These are phyloP conservation scores for Acephala macrosclerotiorum DNA, from an alignment of 2,329 filamentous ascomycete genomes.

Conservation along the genomic window DNA sequence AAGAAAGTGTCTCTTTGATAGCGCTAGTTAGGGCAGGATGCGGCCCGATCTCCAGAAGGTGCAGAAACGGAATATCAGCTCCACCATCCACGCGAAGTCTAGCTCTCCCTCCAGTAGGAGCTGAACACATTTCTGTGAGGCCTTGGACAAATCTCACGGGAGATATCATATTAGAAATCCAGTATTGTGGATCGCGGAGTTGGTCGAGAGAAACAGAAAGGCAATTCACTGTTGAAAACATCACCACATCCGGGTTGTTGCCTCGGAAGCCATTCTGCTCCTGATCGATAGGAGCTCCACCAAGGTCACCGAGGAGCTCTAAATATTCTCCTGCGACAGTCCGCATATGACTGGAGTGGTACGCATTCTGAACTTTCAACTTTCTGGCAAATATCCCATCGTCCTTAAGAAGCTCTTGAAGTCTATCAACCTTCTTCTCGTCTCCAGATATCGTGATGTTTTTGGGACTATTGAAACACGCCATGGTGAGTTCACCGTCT, in stretches of 20 bases:
- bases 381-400: slow-evolving; percentile 43
- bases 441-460: slow-evolving; percentile 36
- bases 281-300: background rate
- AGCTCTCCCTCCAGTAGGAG: background rate
- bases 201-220: background rate
- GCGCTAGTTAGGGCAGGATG: slow-evolving; percentile 24
- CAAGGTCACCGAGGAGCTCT: background rate
- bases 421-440: slow-evolving; percentile 16
- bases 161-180: slow-evolving; percentile 53
- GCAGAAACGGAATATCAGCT: background rate
- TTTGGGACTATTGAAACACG: slow-evolving; percentile 41
- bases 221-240: slow-evolving; percentile 54
- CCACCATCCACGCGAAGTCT: background rate
- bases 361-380: slow-evolving; percentile 48
- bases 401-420: slow-evolving; percentile 21
- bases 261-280: no score
- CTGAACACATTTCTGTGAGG: background rate
- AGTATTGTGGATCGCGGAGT: slow-evolving; percentile 48
- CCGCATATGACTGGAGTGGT: slow-evolving; percentile 47
- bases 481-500: slow-evolving; percentile 38
- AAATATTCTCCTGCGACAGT: slow-evolving; percentile 37
- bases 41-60: slow-evolving; percentile 28
- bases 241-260: slow-evolving; percentile 31
- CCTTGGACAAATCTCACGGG: slow-evolving; percentile 49
- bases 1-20: background rate